phyloP scores from a whole-genome alignment of 1,284 basidiomycete species.

The Austroboletus novae-zelandiae region DNA sequence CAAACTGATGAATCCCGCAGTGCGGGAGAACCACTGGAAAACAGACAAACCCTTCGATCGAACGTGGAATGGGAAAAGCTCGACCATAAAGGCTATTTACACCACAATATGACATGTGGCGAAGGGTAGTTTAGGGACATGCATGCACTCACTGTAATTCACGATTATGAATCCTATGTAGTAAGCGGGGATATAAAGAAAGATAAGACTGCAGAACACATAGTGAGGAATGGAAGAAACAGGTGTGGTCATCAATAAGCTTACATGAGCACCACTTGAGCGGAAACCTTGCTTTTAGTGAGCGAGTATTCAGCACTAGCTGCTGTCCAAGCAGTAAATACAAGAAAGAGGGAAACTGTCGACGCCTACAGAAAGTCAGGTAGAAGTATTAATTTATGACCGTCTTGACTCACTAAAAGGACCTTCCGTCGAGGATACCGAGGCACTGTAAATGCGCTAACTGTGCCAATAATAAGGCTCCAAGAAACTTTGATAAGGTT shows the following conservation, averaged over 20 bases:
- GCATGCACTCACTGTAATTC: background rate
- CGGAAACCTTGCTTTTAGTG: conserved; percentile 7
- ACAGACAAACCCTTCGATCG: too few species aligned
- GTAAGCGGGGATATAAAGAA: background rate
- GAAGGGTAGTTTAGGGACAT: too few species aligned
- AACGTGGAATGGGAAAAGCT: too few species aligned
- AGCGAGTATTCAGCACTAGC: conserved; percentile 19
- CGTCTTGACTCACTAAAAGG: conserved; percentile 14
- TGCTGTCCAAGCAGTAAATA: conserved; percentile 20
- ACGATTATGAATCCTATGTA: background rate
- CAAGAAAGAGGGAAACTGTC: conserved; percentile 14
- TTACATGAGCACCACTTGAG: too few species aligned
- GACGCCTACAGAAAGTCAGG: conserved; percentile 7
- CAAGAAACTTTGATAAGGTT: conserved; percentile 15
- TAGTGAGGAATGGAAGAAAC: background rate
- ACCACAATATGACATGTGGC: too few species aligned
- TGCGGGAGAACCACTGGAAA: too few species aligned
- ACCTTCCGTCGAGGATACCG: conserved; percentile 16
- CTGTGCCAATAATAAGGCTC: conserved; percentile 6
- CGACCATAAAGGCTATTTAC: too few species aligned
- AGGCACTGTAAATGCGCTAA: conserved; percentile 12
- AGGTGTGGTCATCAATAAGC: background rate
- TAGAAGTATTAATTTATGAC: background rate
- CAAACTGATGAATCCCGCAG: too few species aligned
- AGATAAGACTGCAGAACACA: background rate